Evolutionary conservation across 441 rosid genomes (phyloP), one percentile per base, ranked within the genome.

Genomic region (Erodium chrysanthum): DNA sequence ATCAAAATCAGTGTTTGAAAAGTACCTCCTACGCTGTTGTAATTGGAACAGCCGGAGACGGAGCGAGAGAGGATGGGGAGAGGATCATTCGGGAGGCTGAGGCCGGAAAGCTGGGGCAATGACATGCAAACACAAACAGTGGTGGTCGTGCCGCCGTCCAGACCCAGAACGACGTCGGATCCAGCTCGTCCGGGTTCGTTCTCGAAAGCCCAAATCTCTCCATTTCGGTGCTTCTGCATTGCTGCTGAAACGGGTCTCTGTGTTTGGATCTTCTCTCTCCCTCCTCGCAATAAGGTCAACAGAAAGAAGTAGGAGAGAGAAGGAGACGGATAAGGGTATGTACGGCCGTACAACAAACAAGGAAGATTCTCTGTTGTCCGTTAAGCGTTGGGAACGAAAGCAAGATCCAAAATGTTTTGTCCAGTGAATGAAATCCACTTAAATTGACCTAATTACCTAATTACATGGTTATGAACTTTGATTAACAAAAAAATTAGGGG

Each of bases 131-230:
- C 70, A 66, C 91, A 88, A 60, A 88, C 80, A 6, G 95, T 88
- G 40, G 91, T 85, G 11, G 95, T 86, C 8, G 90, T 77, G 9
- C 91, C 90, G 0, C 95, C 91, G 54, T 86, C 95, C 68, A 88
- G 62, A 5, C 95, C 95, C 59, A 86, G 66, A 14, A 88, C 76
- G 9, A 86, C 88, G 62, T 71, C 54, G 8, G 73, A 70, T 10
- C 61, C 3, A 5, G 21, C 60, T 1, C 60, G 62, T 54, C 63
- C 68, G 67, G 72, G 64, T 64, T 77, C 80, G 44, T 72, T 76
- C 75, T 88, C 89, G 58, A 84, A 86, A 64, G 84, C 89, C 91
- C 89, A 82, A 66, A 84, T 77, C 76, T 84, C 86, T 0, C 87
- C 89, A 75, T 86, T 86, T 72, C 86, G 77, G 44, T 77, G 75